A percentile compares a stretch with the other conserved stretches of the same genome.
phyloP scores from a whole-genome alignment of 1,284 basidiomycete species.

The Cutaneotrichosporon curvatum region DNA sequence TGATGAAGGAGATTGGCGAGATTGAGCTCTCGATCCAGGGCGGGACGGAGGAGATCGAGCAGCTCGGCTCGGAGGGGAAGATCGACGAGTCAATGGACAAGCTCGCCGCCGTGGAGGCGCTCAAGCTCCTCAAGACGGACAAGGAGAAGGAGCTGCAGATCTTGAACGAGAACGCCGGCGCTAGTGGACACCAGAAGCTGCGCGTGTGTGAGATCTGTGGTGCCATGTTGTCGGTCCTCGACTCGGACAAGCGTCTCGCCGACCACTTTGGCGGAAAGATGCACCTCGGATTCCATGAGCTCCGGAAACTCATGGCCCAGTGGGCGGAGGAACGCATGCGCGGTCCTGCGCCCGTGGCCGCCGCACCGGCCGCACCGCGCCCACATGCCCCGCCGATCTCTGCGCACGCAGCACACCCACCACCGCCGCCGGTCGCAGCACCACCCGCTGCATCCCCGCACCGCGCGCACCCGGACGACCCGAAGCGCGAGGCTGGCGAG shows the following conservation, averaged over 20 bases:
- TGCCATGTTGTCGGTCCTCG: constrained; percentile 93
- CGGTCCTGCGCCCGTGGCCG: constrained; percentile 41
- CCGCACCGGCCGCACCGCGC: constrained; percentile 19
- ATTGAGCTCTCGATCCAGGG: constrained; percentile 98
- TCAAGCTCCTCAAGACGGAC: constrained; percentile 91
- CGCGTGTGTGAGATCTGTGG: constrained; percentile 99
- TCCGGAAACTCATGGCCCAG: constrained; percentile 84
- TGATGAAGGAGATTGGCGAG: constrained; percentile 99
- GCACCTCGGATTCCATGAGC: constrained; percentile 97
- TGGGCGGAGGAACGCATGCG: constrained; percentile 83
- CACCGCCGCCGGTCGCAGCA: constrained; percentile 8
- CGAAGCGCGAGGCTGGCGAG: constrained; percentile 44
- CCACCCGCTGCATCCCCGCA: constrained; percentile 12
- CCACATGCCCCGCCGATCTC: constrained; percentile 27
- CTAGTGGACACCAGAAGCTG: constrained; percentile 97
- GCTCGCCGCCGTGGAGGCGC: constrained; percentile 91
- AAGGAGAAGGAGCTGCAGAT: constrained; percentile 97
- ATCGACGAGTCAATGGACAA: constrained; percentile 98
- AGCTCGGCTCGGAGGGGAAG: constrained; percentile 90
- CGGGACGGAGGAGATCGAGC: constrained; percentile 96
- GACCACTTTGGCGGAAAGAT: constrained; percentile 99
- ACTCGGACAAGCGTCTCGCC: constrained; percentile 95
- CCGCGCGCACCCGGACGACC: constrained; percentile 39
- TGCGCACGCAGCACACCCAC: neutral
- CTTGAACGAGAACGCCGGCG: constrained; percentile 94